Evolutionary conservation across 1,284 basidiomycete genomes (phyloP).

Genomic region (Ustilago xerochloae): DNA sequence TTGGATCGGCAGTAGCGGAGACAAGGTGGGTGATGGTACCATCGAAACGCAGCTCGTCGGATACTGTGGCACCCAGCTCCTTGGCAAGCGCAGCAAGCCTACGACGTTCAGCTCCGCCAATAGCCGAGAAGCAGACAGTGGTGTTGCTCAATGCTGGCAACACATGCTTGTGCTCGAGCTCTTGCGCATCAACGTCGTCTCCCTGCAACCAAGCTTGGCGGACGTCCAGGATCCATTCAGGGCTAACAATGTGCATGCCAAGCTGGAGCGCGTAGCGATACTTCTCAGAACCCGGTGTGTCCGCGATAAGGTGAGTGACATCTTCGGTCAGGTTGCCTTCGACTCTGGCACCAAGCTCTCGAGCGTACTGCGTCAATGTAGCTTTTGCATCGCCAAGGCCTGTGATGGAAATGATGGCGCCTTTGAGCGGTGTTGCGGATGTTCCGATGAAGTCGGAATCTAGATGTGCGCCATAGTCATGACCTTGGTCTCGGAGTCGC

Average conservation of each 20-base stretch:
- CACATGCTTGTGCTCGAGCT: constrained; percentile 74
- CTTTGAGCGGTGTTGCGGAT: constrained; percentile 74
- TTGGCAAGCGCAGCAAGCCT: constrained; percentile 30
- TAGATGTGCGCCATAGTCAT: constrained; percentile 59
- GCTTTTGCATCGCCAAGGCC: constrained; percentile 76
- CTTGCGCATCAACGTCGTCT: constrained; percentile 76
- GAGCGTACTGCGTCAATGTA: constrained; percentile 78
- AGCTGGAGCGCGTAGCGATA: constrained; percentile 82
- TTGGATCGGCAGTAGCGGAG: constrained; percentile 70
- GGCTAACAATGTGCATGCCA: constrained; percentile 78
- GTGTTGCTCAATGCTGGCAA: constrained; percentile 77
- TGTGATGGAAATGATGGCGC: constrained; percentile 77
- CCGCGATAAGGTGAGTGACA: constrained; percentile 82
- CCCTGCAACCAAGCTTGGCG: constrained; percentile 80
- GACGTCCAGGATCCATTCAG: constrained; percentile 78
- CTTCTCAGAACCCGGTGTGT: constrained; percentile 78
- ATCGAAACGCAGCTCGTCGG: constrained; percentile 65
- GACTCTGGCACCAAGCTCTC: constrained; percentile 78
- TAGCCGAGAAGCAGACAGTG: constrained; percentile 74
- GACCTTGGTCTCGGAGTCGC: constrained; percentile 58
- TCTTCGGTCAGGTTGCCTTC: constrained; percentile 78
- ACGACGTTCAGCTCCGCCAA: constrained; percentile 32
- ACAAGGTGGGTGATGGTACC: constrained; percentile 69
- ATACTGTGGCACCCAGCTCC: constrained; percentile 30
- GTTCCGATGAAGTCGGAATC: constrained; percentile 56